phyloP scores from a whole-genome alignment of 805 yeast genomes.

The Wilhelminamyces savonicus region DNA sequence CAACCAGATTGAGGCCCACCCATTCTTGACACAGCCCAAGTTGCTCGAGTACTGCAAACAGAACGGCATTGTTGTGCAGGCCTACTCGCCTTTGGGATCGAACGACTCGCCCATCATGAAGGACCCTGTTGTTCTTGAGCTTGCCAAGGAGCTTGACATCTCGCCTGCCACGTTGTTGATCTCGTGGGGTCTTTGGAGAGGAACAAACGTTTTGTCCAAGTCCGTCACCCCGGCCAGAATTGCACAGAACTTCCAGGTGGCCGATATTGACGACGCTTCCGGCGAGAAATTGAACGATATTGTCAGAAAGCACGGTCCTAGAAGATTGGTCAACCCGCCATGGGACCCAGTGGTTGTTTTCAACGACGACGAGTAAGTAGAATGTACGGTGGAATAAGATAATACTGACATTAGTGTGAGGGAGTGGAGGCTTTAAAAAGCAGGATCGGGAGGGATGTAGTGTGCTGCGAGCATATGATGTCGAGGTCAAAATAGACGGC shows the following conservation, averaged over 20 bases:
- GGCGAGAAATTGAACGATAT: conserved; percentile 28
- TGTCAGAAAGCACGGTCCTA: conserved; percentile 24
- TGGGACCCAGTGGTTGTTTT: conserved; percentile 18
- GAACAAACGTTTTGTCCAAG: conserved; percentile 43
- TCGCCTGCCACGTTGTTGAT: conserved; percentile 47
- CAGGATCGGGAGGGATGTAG: no score
- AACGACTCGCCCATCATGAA: conserved; percentile 45
- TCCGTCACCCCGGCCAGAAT: conserved; percentile 30
- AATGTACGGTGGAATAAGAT: no score
- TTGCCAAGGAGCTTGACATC: conserved; percentile 39
- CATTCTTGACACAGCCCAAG: conserved; percentile 60
- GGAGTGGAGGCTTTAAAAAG: neutral
- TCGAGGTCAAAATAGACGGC: no score
- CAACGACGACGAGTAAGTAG: conserved; percentile 3
- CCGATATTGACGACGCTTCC: conserved; percentile 28
- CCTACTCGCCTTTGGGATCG: conserved; percentile 75
- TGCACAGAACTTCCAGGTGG: conserved; percentile 30
- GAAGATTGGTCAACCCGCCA: conserved; percentile 21
- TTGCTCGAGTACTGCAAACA: conserved; percentile 46
- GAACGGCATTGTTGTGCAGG: conserved; percentile 56
- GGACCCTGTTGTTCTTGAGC: conserved; percentile 33
- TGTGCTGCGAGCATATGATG: no score
- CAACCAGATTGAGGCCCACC: conserved; percentile 75
- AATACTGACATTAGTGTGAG: neutral
- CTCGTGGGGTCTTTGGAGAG: conserved; percentile 57